A percentile compares a stretch with the other conserved stretches of the same genome.
phyloP scores from a whole-genome alignment of 1,139 yeast species.

The Yamadazyma oceani region DNA sequence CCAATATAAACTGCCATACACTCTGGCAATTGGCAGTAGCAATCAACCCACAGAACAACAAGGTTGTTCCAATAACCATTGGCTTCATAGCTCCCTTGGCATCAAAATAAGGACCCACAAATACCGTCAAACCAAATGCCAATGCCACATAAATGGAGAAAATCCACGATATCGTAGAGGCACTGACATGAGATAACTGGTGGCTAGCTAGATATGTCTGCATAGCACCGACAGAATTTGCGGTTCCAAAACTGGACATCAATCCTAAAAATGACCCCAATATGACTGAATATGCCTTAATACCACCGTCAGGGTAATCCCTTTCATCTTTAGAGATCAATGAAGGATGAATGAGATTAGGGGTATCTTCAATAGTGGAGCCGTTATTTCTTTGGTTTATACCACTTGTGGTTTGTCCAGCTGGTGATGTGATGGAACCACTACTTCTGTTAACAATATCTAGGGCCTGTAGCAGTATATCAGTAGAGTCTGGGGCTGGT shows the following conservation, averaged over 20 bases:
- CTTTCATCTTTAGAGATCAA: conserved; percentile 7
- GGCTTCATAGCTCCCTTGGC: conserved; percentile 31
- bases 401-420: no score
- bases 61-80: conserved; percentile 24
- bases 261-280: conserved; percentile 62
- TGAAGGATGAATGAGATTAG: no score
- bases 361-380: no score
- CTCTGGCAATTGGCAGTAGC: conserved; percentile 30
- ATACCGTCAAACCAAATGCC: conserved; percentile 32
- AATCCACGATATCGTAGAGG: conserved; percentile 47
- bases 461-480: no score
- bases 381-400: no score
- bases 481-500: no score
- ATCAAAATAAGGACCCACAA: conserved; percentile 42
- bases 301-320: conserved; percentile 64
- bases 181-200: conserved; percentile 44
- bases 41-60: conserved; percentile 35
- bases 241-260: conserved; percentile 56
- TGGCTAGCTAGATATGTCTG: conserved; percentile 58
- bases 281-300: conserved; percentile 56
- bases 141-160: conserved; percentile 37
- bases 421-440: no score
- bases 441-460: no score
- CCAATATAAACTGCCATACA: conserved; percentile 38
- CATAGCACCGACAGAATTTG: conserved; percentile 60